Percentiles rank a stretch among this genome's conserved stretches.
Evolutionary conservation across 1,284 basidiomycete genomes (phyloP).

Genomic region (Tilletia indica): DNA sequence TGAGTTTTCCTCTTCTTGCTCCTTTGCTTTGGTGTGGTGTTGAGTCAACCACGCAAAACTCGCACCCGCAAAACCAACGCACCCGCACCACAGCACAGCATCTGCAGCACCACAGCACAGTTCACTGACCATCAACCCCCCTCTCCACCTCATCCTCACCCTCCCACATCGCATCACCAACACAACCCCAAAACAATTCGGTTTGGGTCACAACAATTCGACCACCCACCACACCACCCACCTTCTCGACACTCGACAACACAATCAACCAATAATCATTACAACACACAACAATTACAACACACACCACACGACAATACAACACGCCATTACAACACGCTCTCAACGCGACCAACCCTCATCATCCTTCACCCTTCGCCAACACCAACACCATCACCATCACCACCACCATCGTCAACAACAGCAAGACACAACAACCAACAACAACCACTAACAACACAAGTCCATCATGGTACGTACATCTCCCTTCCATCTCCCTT

Average conservation of each 20-base stretch:
- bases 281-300: conserved; percentile 8
- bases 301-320: neutral
- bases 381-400: conserved; percentile 16
- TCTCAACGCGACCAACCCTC: conserved; percentile 3
- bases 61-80: neutral
- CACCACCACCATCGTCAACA: conserved; percentile 19
- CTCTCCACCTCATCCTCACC: neutral
- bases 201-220: neutral
- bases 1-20: neutral
- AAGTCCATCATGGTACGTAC: neutral
- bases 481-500: neutral
- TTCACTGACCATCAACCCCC: neutral
- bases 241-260: too few relatives aligned
- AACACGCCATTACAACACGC: conserved; percentile 8
- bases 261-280: too few relatives aligned
- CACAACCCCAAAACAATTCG: neutral
- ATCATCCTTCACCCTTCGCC: neutral
- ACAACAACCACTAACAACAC: neutral
- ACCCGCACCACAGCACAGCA: neutral
- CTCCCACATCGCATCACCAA: neutral
- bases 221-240: neutral
- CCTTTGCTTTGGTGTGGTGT: neutral
- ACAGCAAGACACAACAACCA: neutral
- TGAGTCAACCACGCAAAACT: neutral
- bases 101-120: neutral